Evolutionary conservation across 2,329 filamentous ascomycete species (phyloP).

Genomic region (Leptodontidium sp.): DNA sequence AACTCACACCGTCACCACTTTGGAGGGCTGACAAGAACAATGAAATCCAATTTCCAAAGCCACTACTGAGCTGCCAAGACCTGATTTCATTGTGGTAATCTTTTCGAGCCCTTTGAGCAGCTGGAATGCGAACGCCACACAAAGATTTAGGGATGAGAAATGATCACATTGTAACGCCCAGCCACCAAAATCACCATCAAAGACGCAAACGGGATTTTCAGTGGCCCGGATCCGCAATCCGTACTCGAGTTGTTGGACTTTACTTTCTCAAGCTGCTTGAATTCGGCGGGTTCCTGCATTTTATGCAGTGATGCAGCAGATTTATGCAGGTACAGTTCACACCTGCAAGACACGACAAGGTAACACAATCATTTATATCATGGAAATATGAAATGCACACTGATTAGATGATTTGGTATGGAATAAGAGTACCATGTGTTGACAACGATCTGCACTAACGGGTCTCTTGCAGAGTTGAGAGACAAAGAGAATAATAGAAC

Average conservation of each 20-base stretch:
- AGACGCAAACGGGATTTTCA: conserved; percentile 4
- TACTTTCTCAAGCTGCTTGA: not conserved
- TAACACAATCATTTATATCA: not conserved
- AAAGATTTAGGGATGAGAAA: not conserved
- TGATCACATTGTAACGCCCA: not conserved
- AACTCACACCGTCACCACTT: not conserved
- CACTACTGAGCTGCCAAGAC: conserved; percentile 1
- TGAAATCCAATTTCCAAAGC: not conserved
- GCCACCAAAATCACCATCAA: not conserved
- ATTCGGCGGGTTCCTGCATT: conserved; percentile 9
- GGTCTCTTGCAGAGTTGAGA: too few species aligned
- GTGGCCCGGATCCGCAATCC: not conserved
- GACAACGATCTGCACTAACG: too few species aligned
- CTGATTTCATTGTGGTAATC: not conserved
- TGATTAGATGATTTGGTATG: not conserved
- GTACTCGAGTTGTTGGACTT: not conserved
- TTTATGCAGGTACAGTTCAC: conserved; percentile 13
- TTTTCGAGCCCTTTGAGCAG: not conserved
- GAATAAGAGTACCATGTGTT: not conserved
- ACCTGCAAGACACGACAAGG: not conserved
- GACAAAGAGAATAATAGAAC: conserved; percentile 1
- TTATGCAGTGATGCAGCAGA: conserved; percentile 1
- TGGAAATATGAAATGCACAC: not conserved
- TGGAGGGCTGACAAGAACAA: conserved; percentile 9
- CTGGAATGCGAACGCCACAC: conserved; percentile 12